A percentile compares a stretch with the other conserved stretches of the same genome.
These are phyloP conservation scores for Salvia splendens DNA, from an alignment of 257 asterid genomes.

Conservation along the genomic window DNA sequence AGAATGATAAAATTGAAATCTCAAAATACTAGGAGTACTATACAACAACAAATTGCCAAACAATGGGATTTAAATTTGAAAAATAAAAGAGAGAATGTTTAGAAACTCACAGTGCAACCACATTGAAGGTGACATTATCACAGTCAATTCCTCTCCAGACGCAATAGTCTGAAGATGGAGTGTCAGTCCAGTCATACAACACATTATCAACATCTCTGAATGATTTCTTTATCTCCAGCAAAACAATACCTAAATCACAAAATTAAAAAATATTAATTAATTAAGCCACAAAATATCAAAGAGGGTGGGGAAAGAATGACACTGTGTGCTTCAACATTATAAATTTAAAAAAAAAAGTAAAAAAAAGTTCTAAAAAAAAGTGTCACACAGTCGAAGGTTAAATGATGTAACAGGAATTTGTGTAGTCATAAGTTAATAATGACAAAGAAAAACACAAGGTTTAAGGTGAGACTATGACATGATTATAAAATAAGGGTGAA, in stretches of 20 bases:
- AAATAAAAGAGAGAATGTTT: neutral
- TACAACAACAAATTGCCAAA: neutral
- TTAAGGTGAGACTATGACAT: slow-evolving; percentile 36
- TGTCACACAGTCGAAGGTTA: slow-evolving; percentile 10
- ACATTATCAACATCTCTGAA: slow-evolving; percentile 90
- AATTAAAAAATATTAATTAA: too few relatives aligned
- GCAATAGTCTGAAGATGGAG: slow-evolving; percentile 89
- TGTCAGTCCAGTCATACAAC: slow-evolving; percentile 86
- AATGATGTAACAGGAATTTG: slow-evolving; percentile 22
- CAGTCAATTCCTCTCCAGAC: slow-evolving; percentile 86
- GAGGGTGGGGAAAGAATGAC: neutral
- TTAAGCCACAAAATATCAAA: too few relatives aligned
- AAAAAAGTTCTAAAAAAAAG: neutral
- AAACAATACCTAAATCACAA: slow-evolving; percentile 53
- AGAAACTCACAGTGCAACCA: slow-evolving; percentile 72
- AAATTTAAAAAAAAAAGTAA: neutral
- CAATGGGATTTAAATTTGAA: neutral
- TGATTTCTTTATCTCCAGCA: slow-evolving; percentile 90
- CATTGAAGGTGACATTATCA: slow-evolving; percentile 86
- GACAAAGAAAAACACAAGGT: slow-evolving; percentile 39
- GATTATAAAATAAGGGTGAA: slow-evolving; percentile 41
- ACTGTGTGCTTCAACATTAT: neutral
- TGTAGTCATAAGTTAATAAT: slow-evolving; percentile 18
- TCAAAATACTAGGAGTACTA: too few relatives aligned
- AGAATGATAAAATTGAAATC: neutral